Evolutionary conservation across 2,329 filamentous ascomycete species (phyloP).

Genomic region (Neopestalotiopsis sp.): DNA sequence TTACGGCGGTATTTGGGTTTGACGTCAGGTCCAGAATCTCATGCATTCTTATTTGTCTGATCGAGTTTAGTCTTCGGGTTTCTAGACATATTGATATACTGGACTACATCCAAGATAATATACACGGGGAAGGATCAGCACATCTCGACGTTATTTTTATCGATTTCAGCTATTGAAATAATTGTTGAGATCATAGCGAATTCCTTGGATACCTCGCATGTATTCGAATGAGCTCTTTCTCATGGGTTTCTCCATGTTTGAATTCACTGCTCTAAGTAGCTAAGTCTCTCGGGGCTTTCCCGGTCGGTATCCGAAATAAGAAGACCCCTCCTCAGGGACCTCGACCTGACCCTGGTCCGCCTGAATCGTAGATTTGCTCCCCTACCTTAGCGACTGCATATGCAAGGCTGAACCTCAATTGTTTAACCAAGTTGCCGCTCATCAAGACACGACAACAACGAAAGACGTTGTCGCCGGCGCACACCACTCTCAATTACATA

Average conservation of each 20-base stretch:
- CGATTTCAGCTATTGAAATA: no score
- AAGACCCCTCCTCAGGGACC: not conserved
- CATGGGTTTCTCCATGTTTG: not conserved
- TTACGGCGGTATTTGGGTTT: slow-evolving; percentile 5
- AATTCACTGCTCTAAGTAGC: not conserved
- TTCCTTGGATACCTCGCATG: no score
- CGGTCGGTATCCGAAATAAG: not conserved
- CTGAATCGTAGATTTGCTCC: not conserved
- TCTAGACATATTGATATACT: no score
- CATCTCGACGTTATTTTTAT: no score
- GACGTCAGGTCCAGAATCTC: slow-evolving; percentile 13
- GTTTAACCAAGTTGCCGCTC: not conserved
- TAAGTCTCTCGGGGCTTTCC: not conserved
- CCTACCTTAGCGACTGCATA: not conserved
- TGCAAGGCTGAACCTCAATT: slow-evolving; percentile 7
- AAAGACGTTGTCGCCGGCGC: no score
- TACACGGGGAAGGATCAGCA: no score
- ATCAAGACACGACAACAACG: no score
- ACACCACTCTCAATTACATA: no score
- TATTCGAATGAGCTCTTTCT: not conserved
- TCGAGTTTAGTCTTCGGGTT: not conserved
- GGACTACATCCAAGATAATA: no score
- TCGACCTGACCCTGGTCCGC: not conserved
- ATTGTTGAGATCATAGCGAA: no score
- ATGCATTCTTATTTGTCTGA: not conserved